Percentiles rank a stretch among this genome's conserved stretches.
These are phyloP conservation scores for Aurifilum marmelostoma DNA, from an alignment of 2,329 filamentous ascomycete genomes.

Conservation along the genomic window DNA sequence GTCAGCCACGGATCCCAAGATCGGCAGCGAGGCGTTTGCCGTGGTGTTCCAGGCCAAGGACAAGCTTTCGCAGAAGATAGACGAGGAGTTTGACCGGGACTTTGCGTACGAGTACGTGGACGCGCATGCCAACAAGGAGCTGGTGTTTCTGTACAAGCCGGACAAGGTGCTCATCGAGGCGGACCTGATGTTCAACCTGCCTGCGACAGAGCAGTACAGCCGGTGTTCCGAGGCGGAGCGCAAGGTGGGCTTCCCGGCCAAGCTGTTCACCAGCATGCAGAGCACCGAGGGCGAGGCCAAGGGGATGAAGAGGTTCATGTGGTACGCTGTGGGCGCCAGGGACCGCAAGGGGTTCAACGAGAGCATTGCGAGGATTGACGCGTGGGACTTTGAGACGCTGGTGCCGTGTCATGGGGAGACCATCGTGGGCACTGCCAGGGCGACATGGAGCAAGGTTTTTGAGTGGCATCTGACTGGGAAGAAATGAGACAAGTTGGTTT, in stretches of 20 bases:
- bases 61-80: constrained; percentile 57
- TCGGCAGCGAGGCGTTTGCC: constrained; percentile 61
- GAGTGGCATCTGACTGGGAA: constrained; percentile 72
- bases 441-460: constrained; percentile 76
- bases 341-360: constrained; percentile 72
- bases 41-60: constrained; percentile 67
- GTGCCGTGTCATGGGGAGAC: constrained; percentile 95
- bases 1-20: constrained; percentile 56
- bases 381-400: constrained; percentile 84
- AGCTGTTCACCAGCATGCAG: constrained; percentile 57
- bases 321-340: constrained; percentile 67
- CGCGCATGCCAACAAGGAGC: constrained; percentile 79
- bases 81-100: constrained; percentile 80
- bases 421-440: constrained; percentile 74
- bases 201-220: constrained; percentile 82
- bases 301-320: constrained; percentile 79
- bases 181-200: constrained; percentile 90
- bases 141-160: constrained; percentile 84
- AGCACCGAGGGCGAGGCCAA: constrained; percentile 66
- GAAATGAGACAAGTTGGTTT: constrained; percentile 28
- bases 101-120: constrained; percentile 87
- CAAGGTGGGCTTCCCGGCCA: constrained; percentile 43
- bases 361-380: constrained; percentile 68
- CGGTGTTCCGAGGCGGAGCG: constrained; percentile 54
- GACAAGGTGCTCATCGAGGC: constrained; percentile 81